phyloP scores from a whole-genome alignment of 345 rosid genomes.

The Lumnitzera racemosa region DNA sequence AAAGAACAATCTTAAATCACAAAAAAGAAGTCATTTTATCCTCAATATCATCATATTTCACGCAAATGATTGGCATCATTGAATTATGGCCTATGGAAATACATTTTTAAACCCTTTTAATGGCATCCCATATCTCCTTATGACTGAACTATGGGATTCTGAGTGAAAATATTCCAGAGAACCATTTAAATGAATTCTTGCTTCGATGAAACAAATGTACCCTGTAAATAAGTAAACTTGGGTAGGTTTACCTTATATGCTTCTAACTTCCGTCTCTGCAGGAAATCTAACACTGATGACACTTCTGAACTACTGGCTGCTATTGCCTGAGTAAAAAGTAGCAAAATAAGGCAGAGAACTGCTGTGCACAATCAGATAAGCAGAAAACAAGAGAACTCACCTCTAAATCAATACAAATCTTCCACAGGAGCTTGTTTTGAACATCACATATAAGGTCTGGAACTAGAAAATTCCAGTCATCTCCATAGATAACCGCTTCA shows the following conservation, averaged over 20 bases:
- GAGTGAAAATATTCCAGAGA: neutral
- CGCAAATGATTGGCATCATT: too few relatives aligned
- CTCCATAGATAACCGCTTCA: constrained; percentile 63
- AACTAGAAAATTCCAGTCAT: constrained; percentile 83
- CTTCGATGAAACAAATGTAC: neutral
- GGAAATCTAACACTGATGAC: constrained; percentile 73
- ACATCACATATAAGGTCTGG: constrained; percentile 86
- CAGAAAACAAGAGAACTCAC: constrained; percentile 31
- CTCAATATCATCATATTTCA: too few relatives aligned
- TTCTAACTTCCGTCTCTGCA: constrained; percentile 89
- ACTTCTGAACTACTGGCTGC: constrained; percentile 93
- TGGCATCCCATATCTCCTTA: too few relatives aligned
- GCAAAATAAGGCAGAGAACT: neutral
- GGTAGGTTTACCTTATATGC: constrained; percentile 60
- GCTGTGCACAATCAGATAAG: neutral
- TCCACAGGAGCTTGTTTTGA: constrained; percentile 73
- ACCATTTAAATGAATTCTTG: neutral
- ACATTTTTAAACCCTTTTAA: too few relatives aligned
- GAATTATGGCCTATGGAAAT: too few relatives aligned
- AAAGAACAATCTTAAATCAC: too few relatives aligned
- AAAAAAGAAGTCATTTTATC: too few relatives aligned
- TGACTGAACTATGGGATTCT: too few relatives aligned
- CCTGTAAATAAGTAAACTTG: too few relatives aligned
- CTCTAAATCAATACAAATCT: constrained; percentile 85
- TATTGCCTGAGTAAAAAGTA: constrained; percentile 63